Base-by-base conservation (phyloP, 805 yeast species). In the Candida andamanensis region DNA sequence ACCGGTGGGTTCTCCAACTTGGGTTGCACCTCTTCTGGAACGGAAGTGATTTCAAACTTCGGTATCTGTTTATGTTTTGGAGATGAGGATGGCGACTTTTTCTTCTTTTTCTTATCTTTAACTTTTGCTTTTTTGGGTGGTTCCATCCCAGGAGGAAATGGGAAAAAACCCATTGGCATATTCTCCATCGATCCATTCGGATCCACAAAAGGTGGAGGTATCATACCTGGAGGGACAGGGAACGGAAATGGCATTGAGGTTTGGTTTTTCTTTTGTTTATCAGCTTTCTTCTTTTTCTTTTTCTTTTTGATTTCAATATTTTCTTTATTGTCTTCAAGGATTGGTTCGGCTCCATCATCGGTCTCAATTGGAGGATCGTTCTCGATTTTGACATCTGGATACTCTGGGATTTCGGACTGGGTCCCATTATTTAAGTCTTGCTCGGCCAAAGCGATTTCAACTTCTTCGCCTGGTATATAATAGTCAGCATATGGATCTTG, bases 401-500 rank as follows among this genome's bases (percentile, higher is more conserved):
- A 15, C 15, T 6, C 17, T 25, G n/a, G 19, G 19, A 11, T 15
- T 26, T 21, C 22, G n/a, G 6, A 7, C 18, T 11, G 6, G 15
- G 6, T 17, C 20, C 18, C 13, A 17, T 9, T 26, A 15, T 8
- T 8, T 26, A n/a, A 15, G 6, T 15, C 25, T 21, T 17, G 29
- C 14, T 8, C 26, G 10, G 31, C 21, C 15, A 17, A 18, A n/a
- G n/a, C n/a, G n/a, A n/a, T n/a, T n/a, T n/a, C n/a, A n/a, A n/a
- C n/a, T n/a, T n/a, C n/a, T n/a, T n/a, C n/a, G n/a, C n/a, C 50
- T n/a, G 56, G 50, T 4, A 51, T 33, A 15, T 27, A 26, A 32
- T 56, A 55, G 18, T 53, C 45, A 6, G 56, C 58, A 25, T 46
- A 53, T 0, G 62, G 60, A 26, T 56, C 60, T 12, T 39, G 40